phyloP scores from a whole-genome alignment of 768 basidiomycete species.

The Suillus occidentalis region DNA sequence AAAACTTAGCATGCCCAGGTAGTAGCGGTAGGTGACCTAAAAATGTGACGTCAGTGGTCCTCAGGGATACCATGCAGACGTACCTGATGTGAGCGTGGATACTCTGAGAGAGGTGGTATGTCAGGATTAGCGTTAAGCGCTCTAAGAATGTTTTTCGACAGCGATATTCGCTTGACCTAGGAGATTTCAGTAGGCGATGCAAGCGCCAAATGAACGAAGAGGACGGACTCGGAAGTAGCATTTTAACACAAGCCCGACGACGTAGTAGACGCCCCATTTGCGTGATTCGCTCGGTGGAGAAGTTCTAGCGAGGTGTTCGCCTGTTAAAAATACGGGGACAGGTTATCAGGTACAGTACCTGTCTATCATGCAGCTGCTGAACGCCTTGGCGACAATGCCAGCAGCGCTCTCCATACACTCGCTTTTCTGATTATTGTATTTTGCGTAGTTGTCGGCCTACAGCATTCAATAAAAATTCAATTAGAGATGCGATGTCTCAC shows the following conservation, averaged over 20 bases:
- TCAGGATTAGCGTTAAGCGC: constrained; percentile 85
- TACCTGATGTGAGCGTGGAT: constrained; percentile 87
- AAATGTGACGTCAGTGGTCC: constrained; percentile 17
- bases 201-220: neutral
- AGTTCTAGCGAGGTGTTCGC: constrained; percentile 41
- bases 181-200: constrained; percentile 1
- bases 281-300: constrained; percentile 73
- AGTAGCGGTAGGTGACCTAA: constrained; percentile 93
- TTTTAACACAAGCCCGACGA: constrained; percentile 89
- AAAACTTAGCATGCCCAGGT: constrained; percentile 92
- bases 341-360: constrained; percentile 39
- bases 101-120: constrained; percentile 72
- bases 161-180: constrained; percentile 87
- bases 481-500: constrained; percentile 40
- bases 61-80: constrained; percentile 19
- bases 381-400: constrained; percentile 83
- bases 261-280: constrained; percentile 91
- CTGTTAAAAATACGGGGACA: neutral
- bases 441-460: constrained; percentile 65
- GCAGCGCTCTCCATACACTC: constrained; percentile 87
- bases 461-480: neutral
- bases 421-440: constrained; percentile 53
- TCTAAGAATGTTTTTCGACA: constrained; percentile 89
- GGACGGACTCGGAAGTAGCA: constrained; percentile 85
- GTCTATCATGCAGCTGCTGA: constrained; percentile 87